These are phyloP conservation scores for Diaporthe destruens DNA, from an alignment of 2,329 filamentous ascomycete species.

Conservation along the genomic window DNA sequence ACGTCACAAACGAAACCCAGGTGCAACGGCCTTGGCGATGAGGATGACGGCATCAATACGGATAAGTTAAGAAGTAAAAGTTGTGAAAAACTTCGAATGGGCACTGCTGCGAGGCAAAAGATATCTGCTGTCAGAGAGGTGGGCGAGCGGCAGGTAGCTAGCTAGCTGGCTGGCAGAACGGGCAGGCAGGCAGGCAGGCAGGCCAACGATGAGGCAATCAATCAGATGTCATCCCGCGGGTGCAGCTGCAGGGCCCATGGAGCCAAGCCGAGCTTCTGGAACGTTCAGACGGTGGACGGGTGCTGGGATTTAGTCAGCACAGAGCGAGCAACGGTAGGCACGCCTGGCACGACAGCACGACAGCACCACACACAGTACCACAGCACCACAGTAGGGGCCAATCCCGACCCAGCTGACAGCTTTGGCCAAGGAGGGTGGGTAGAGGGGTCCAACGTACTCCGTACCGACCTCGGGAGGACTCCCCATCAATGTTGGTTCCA, in stretches of 20 bases:
- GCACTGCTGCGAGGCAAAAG: neutral
- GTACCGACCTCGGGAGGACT: too few species aligned
- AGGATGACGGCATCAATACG: neutral
- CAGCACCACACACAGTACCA: too few species aligned
- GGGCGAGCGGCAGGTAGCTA: neutral
- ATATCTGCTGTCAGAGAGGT: neutral
- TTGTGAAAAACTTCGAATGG: neutral
- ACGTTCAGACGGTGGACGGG: constrained; percentile 42
- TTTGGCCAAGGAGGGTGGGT: too few species aligned
- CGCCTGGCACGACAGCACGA: too few species aligned
- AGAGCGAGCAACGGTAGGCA: neutral
- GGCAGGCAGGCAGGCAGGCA: constrained; percentile 26
- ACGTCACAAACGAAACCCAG: neutral
- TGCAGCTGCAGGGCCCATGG: neutral
- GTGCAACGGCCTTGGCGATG: neutral
- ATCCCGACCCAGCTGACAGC: too few species aligned
- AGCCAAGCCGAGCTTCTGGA: constrained; percentile 42
- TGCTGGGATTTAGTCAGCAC: constrained; percentile 36
- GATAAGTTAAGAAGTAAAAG: neutral
- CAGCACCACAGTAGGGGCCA: too few species aligned
- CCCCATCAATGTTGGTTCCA: too few species aligned
- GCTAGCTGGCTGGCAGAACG: constrained; percentile 12
- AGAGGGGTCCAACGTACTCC: too few species aligned
- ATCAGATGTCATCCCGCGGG: constrained; percentile 19
- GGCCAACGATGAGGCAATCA: constrained; percentile 16